Base-by-base conservation (phyloP, 306 rosid species). In the Vachellia pachyceras region DNA sequence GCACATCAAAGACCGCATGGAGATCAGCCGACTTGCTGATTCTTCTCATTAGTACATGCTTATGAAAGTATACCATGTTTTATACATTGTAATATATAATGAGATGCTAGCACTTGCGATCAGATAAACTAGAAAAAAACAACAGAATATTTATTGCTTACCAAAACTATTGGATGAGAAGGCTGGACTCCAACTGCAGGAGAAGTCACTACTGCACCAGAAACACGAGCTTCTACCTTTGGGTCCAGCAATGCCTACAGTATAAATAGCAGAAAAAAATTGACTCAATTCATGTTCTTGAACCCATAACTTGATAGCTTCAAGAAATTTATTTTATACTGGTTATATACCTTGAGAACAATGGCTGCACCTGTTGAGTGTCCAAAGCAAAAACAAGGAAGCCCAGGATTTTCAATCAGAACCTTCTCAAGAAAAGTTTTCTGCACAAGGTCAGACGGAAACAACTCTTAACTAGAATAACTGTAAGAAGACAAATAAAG, bases 331-430 rank as follows among this genome's bases (percentile, higher is more conserved):
- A 49, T 12, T 33, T 12, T 45, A 33, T 18, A 33, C 39, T 73
- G 65, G 29, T 7, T 41, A 46, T 85, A 95, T n/a, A n/a, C 99
- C 97, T 95, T 95, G 1, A 95, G 90, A 65, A 87, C 69, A 73
- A 95, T 95, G 69, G 99, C 97, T 73, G 89, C 98, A 49, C 99
- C 98, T 10, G 99, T 95, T 64, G 99, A 95, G 84, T 95, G 99
- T 70, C 92, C 98, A 82, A 88, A 90, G 83, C 92, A 93, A 81
- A 95, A 90, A 80, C 94, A 92, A 20, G 97, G 98, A 42, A 90
- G 86, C 9, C 90, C 96, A 2, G 89, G 92, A 79, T 89, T 89
- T 58, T 93, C 98, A n/a, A 84, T 82, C 68, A 85, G 25, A 87
- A 92, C 64, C 87, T 92, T 95, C 81, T 91, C 94, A 61, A 92